Conservation (phyloP, 106 monocot genomes). For the Allium fistulosum region DNA sequence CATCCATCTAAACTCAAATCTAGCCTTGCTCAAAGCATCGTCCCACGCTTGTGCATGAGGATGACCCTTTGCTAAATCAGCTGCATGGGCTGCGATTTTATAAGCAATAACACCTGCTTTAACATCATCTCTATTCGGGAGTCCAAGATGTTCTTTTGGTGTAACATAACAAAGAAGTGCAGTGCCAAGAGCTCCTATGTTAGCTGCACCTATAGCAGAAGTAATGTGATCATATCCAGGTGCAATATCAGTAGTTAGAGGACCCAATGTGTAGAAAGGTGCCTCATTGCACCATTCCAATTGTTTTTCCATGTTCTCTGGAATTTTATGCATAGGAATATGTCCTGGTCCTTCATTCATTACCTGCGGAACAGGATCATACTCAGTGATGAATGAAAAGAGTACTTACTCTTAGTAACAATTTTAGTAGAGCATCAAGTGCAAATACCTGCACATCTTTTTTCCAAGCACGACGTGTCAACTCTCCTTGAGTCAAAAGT, state of each 20-base stretch:
- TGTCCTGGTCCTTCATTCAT: conserved; percentile 99
- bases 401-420: not conserved
- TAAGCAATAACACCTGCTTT: conserved; percentile 93
- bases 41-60: conserved; percentile 92
- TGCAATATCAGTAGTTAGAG: conserved; percentile 94
- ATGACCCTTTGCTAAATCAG: conserved; percentile 82
- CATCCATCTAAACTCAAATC: conserved; percentile 99
- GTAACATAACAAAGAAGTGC: conserved; percentile 98
- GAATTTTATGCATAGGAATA: conserved; percentile 96
- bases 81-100: conserved; percentile 95
- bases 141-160: conserved; percentile 94
- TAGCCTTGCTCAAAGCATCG: conserved; percentile 91
- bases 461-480: conserved; percentile 69
- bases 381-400: not conserved
- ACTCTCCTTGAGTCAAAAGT: conserved; percentile 68
- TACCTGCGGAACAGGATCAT: conserved; percentile 37
- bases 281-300: conserved; percentile 96
- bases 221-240: conserved; percentile 99
- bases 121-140: conserved; percentile 97
- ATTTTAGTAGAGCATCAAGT: not conserved
- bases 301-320: conserved; percentile 93
- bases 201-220: conserved; percentile 95
- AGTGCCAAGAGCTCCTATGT: conserved; percentile 89
- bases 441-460: conserved; percentile 70
- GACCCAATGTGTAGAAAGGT: conserved; percentile 95